Base-by-base conservation (phyloP, 257 asterid species). In the Gentiana macrophylla region DNA sequence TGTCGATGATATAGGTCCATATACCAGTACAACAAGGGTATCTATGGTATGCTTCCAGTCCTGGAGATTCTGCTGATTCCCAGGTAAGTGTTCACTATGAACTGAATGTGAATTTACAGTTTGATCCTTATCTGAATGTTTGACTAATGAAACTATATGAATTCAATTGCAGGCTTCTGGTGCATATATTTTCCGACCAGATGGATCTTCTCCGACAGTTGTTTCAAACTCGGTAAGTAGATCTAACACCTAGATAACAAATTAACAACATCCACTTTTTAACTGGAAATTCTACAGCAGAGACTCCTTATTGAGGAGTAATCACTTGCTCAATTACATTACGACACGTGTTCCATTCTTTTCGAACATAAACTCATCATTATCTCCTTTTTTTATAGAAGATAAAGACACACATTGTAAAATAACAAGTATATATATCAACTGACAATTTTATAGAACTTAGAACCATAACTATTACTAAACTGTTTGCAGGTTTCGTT, bases 151-250 rank as follows among this genome's bases (percentile, higher is more conserved):
- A 50, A 66, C 62, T 57, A 62, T 59, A 46, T 38, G n/a, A 55
- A 54, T 58, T 59, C 12, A 53, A 59, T 32, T 57, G 67, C 78
- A 88, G 95, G 6, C 70, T 60, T 85, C 97, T 62, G 94, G 97
- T 59, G 94, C 97, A n/a, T 85, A 89, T 65, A 83, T 89, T 74
- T 89, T 89, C 75, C 82, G 86, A 35, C 97, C 97, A 12, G 65
- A 72, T 63, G 82, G 76, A 61, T 58, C 81, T 8, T 60, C 77
- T 62, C 86, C 94, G 13, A 50, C 70, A 32, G 62, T 81, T 62
- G 91, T 76, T 56, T 75, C 95, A 13, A 70, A 84, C 77, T 79
- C 86, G 55, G 97, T 88, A 65, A 76, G 86, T 69, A 35, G 46
- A 41, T 41, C 46, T 10, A 41, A 41, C 46, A 41, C 9, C 46